Percentiles rank a stretch among this genome's conserved stretches.
phyloP scores from a whole-genome alignment of 176 grass and related monocot species.

The Stipa capillata region DNA sequence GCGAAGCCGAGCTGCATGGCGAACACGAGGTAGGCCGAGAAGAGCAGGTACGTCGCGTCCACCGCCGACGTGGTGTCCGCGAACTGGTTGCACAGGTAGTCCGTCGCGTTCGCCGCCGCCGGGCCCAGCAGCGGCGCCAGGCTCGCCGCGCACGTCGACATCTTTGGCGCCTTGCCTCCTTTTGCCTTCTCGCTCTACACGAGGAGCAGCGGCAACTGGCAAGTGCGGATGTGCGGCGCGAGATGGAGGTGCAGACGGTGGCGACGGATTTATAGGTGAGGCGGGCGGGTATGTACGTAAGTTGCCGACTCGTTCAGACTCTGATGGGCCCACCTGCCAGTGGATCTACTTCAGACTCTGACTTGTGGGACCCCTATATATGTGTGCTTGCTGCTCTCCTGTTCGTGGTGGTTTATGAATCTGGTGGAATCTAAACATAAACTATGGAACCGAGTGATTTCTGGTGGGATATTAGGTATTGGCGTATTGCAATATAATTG shows the following conservation, averaged over 20 bases:
- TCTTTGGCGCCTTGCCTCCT: not conserved
- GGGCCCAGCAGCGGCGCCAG: slow-evolving; percentile 26
- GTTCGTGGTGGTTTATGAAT: not conserved
- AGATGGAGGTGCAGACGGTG: not conserved
- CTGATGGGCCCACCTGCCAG: not conserved
- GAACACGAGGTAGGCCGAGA: slow-evolving; percentile 82
- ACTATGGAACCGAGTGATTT: not conserved
- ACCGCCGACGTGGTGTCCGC: too few species aligned
- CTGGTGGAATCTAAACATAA: not conserved
- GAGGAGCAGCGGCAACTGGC: too few species aligned
- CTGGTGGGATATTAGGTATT: too few species aligned
- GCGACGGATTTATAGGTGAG: slow-evolving; percentile 27
- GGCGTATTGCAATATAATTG: too few species aligned
- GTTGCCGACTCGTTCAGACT: slow-evolving; percentile 4
- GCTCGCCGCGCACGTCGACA: slow-evolving; percentile 33
- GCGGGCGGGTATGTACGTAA: not conserved
- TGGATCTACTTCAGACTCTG: not conserved
- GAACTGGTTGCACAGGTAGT: too few species aligned
- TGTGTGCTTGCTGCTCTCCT: not conserved
- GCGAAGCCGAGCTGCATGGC: slow-evolving; percentile 86
- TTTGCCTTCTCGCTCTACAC: not conserved
- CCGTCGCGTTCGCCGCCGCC: slow-evolving; percentile 32
- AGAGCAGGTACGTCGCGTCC: too few species aligned
- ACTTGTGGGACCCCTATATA: not conserved
- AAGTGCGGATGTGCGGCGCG: not conserved